Base-by-base conservation (phyloP, 2,329 filamentous ascomycete genomes). In the Atkinsonella texensis region DNA sequence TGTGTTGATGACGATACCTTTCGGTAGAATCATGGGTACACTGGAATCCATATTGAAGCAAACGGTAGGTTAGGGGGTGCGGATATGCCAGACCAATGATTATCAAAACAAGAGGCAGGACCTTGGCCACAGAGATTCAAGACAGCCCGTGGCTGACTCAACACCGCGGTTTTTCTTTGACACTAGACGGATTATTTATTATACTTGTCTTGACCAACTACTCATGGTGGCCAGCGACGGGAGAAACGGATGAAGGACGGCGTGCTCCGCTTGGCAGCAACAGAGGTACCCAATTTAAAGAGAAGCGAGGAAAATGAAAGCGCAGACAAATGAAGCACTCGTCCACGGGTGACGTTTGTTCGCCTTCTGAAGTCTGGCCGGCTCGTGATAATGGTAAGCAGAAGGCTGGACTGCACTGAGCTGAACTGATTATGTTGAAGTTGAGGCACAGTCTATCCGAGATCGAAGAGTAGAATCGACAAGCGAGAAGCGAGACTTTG, bases 1-100 rank as follows among this genome's bases (percentile, higher is more conserved):
- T 9, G 70, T 72, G 63, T 81, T 82, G 48, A 71, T 70, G 54
- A 82, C 70, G 54, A 82, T 73, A 61, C 78, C 79, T 61, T 75
- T 75, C 18, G 79, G 79, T 60, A 82, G 59, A 38, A 79, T 70
- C 64, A 73, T 69, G 39, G 68, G 64, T 58, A 68, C 59, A 40
- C 60, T 63, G 48, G 63, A 55, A 54, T 68, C 65, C 67, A 70
- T 69, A 28, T 54, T 35, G n/a, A 52, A 46, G 45, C 50, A 15
- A 43, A 42, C 17, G n/a, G 10, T 23, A 20, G 20, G 17, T n/a
- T 33, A 40, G 15, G 33, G 15, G 32, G 23, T 41, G 31, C 17
- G 18, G 40, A n/a, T n/a, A n/a, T 15, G n/a, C 40, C 40, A 42
- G 40, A 12, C 18, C 10, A 18, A 42, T 42, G n/a, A 12, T 42